A percentile compares a stretch with the other conserved stretches of the same genome.
Evolutionary conservation across 495 filamentous ascomycete species (phyloP).

Genomic region (Podospora fimiseda): DNA sequence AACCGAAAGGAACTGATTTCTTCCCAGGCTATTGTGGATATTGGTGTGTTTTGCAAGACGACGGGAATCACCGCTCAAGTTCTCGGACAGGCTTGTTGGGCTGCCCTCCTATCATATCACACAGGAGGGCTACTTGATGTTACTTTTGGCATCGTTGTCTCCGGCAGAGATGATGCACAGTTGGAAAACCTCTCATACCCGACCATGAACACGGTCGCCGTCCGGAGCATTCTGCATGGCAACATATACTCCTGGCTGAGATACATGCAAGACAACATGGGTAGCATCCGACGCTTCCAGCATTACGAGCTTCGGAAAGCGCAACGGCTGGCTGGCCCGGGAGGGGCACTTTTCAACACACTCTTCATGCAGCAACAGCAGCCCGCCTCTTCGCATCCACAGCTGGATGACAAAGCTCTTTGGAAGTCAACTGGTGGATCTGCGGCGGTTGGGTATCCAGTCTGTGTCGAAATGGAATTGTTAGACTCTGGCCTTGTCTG

Average conservation of each 20-base stretch:
- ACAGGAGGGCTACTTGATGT: slow-evolving; percentile 51
- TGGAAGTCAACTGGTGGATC: slow-evolving; percentile 52
- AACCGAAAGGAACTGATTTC: slow-evolving; percentile 46
- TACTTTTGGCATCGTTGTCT: slow-evolving; percentile 64
- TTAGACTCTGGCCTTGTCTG: slow-evolving; percentile 50
- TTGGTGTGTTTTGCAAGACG: slow-evolving; percentile 49
- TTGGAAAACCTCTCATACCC: slow-evolving; percentile 61
- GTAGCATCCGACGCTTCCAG: slow-evolving; percentile 49
- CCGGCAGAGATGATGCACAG: slow-evolving; percentile 56
- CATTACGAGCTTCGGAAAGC: slow-evolving; percentile 61
- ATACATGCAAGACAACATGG: slow-evolving; percentile 58
- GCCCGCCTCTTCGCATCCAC: not conserved
- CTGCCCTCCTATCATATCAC: slow-evolving; percentile 52
- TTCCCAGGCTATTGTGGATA: slow-evolving; percentile 17
- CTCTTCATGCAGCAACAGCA: slow-evolving; percentile 62
- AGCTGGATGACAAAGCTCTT: not conserved
- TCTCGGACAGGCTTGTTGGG: slow-evolving; percentile 60
- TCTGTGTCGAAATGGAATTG: slow-evolving; percentile 74
- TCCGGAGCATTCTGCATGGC: slow-evolving; percentile 60
- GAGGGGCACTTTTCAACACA: slow-evolving; percentile 52
- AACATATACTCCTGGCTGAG: slow-evolving; percentile 50
- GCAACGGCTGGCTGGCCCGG: slow-evolving; percentile 36
- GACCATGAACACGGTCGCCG: slow-evolving; percentile 69
- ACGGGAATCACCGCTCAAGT: slow-evolving; percentile 57
- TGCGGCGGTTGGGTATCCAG: slow-evolving; percentile 65